Base-by-base conservation (phyloP, 495 filamentous ascomycete species). In the Aspergillus campestris region DNA sequence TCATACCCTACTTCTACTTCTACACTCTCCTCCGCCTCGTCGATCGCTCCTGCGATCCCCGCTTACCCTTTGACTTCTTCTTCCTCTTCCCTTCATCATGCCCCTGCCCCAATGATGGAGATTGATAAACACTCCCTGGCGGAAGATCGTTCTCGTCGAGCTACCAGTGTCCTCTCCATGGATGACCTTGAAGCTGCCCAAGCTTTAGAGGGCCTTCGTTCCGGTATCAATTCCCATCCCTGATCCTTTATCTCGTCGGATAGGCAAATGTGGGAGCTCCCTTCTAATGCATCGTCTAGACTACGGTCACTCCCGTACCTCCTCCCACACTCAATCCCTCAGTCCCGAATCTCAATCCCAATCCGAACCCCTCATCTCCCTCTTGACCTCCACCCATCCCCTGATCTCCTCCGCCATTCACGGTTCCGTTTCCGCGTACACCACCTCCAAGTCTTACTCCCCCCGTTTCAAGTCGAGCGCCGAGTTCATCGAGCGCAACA, bases 151-250 rank as follows among this genome's bases (percentile, higher is more conserved):
- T 60, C 62, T 50, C 66, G 62, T 57, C 65, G 68, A 51, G 67
- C 67, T 30, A 60, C 67, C 41, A 73, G 70, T 53, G 68, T 70
- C 29, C 45, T 85, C 35, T 87, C 81, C 38, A 79, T 91, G 52
- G 89, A 95, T 55, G 89, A 96, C 58, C 80, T 87, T 10, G 84
- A 94, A 57, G 90, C 89, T 27, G 89, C 89, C 29, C 88, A 95
- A 66, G 89, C 90, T 9, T 65, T 96, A 14, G 84, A 85, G 31
- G 86, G 87, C 45, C 74, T 96, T 42, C 80, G 86, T 62, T 81
- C 86, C 56, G 87, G 89, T 94, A 60, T 63, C 73, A 49, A 40
- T 46, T 34, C 34, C 41, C 32, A 55, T 55, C 34, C 54, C 33
- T 24, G 18, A 1, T 24, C 4, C 18, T 24, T 1, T 24, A n/a